phyloP scores from a whole-genome alignment of 2,329 filamentous ascomycete genomes.

The Ascochyta rabiei region DNA sequence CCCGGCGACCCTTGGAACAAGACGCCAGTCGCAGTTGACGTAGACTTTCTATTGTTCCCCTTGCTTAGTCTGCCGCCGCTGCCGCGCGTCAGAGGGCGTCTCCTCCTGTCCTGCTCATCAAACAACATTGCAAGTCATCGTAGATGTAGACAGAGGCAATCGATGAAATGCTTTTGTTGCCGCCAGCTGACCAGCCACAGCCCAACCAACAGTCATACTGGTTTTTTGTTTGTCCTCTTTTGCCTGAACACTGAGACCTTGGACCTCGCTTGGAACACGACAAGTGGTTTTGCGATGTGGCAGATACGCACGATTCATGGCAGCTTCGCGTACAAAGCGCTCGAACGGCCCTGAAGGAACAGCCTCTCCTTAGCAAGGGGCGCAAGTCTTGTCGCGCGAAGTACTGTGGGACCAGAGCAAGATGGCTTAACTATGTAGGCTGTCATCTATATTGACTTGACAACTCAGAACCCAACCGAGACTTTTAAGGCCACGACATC shows the following conservation, averaged over 20 bases:
- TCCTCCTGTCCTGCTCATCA: too few relatives aligned
- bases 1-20: background rate
- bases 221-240: too few relatives aligned
- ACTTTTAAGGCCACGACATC: too few relatives aligned
- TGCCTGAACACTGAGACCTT: too few relatives aligned
- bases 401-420: background rate
- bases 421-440: background rate
- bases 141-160: too few relatives aligned
- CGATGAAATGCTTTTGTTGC: too few relatives aligned
- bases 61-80: conserved; percentile 2
- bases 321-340: background rate
- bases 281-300: background rate
- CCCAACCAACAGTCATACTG: too few relatives aligned
- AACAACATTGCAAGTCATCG: too few relatives aligned
- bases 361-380: conserved; percentile 3
- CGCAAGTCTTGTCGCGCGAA: background rate
- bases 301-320: background rate
- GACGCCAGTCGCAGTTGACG: background rate
- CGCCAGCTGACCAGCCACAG: too few relatives aligned
- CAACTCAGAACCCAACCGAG: background rate
- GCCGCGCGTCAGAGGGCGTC: background rate
- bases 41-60: background rate
- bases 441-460: background rate
- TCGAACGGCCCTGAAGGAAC: background rate
- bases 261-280: background rate